Base-by-base conservation (phyloP, 2,329 filamentous ascomycete genomes). In the Ascocoryne sarcoides region DNA sequence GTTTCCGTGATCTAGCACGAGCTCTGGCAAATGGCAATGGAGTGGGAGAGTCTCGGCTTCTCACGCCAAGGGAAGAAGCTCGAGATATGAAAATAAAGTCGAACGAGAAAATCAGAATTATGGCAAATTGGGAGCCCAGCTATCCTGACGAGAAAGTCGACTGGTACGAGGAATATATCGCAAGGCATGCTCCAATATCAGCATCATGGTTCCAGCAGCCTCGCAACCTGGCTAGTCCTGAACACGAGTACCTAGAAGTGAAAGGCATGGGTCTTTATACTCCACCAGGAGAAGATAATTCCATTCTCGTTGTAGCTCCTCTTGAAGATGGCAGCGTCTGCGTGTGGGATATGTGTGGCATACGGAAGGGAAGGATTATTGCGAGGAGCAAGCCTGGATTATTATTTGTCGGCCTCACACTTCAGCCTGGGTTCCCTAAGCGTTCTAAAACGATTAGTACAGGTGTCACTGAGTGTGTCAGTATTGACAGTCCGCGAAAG, bases 101-200 rank as follows among this genome's bases (percentile, higher is more conserved):
- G 15, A 53, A 51, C 40, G 65, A 73, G 51, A 65, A 66, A 40
- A 62, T 66, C 16, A 72, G 78, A 36, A 73, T 85, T 42, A 67
- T 84, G 55, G 79, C 80, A 4, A 86, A 86, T 51, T 95, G 88
- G 88, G 86, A 95, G 51, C 85, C 85, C 1, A 76, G 76, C 0
- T 87, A 82, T 48, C 75, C 79, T 0, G 66, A 63, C 4, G 88
- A 95, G 62, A 68, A 68, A 30, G 70, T 89, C 15, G 78, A 84
- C 36, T 95, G 87, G 82, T 95, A 94, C 60, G 75, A 84, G 40
- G 89, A 95, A 61, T 95, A 88, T 56, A 82, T 93, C 47, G 85
- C 89, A 39, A 74, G 89, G 23, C 73, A 89, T 61, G 87, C 78
- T 1, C 79, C 81, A 0, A 70, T 87, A n/a, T 71, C 71, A 10